Evolutionary conservation across 2,329 filamentous ascomycete species (phyloP), one percentile per base, ranked within the genome.

Genomic region (Clarireedia homoeocarpa): DNA sequence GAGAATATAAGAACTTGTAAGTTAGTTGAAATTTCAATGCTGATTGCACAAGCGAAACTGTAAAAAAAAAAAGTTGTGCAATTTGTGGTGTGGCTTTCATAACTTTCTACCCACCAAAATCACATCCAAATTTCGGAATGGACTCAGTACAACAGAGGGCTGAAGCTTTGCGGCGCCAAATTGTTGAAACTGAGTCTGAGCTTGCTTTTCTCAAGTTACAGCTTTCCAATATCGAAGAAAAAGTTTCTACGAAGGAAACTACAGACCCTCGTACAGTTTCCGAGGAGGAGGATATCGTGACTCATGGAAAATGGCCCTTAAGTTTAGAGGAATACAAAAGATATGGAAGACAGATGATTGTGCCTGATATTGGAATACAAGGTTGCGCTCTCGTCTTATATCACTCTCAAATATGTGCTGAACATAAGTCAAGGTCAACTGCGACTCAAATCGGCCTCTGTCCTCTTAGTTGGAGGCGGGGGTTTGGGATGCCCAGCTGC

Each of bases 401-500:
- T 38, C 7, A 2, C 14, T 17, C 24, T 4, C 24, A 36, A 20
- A 27, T 20, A 5, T 2, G 6, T 36, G 39, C 27, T 50, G 9
- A 50, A 58, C 24, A 36, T 23, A 42, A 39, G 6, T 5, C 24
- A 55, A 90, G 90, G 89, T 0, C 92, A 97, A 71, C 74, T 92
- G 6, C 78, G 81, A 34, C 75, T 97, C 15, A 86, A 83, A 65
- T 74, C 77, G 1, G 77, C 89, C 1, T 82, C 77, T 20, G 84
- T 96, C 5, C 78, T 97, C 6, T 77, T 99, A 48, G 80, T 99
- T 24, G 94, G 94, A 10, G 85, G 89, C 2, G 94, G 94, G 5
- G 94, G 94, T 0, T 75, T 99, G 12, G 94, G 94, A 10, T 97
- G 90, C 69, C 94, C 94, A 10, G 91, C 94, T 12, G 89, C 91